Conservation (phyloP, 495 filamentous ascomycete species). For the Penicillium bialowiezense region DNA sequence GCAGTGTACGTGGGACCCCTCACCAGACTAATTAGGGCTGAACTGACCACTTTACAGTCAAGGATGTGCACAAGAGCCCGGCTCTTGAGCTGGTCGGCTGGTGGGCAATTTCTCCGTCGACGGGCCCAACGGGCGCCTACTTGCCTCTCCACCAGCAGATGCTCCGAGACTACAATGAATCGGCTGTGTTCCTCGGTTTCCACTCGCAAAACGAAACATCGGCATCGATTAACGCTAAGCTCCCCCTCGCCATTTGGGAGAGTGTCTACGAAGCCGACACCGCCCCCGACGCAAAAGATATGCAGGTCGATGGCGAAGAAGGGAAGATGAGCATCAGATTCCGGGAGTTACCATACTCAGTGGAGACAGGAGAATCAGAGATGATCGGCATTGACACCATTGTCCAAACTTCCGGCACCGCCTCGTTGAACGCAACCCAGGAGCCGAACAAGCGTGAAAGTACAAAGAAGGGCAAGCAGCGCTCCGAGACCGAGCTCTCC, state of each 20-base stretch:
- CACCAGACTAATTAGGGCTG: not conserved
- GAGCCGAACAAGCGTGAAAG: conserved; percentile 9
- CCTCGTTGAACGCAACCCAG: conserved; percentile 40
- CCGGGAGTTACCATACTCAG: conserved; percentile 75
- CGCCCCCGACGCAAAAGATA: conserved; percentile 55
- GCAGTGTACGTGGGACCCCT: conserved; percentile 62
- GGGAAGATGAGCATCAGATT: conserved; percentile 62
- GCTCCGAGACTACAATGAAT: conserved; percentile 73
- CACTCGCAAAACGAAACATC: conserved; percentile 56
- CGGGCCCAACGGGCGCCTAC: conserved; percentile 64
- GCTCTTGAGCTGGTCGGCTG: conserved; percentile 88
- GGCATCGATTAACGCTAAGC: conserved; percentile 62
- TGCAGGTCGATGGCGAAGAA: conserved; percentile 70
- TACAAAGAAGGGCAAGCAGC: conserved; percentile 37
- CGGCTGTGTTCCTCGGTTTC: conserved; percentile 82
- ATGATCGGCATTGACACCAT: conserved; percentile 96
- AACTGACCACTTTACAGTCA: conserved; percentile 53
- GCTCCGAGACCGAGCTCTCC: conserved; percentile 51
- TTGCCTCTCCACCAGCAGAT: conserved; percentile 76
- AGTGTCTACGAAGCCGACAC: conserved; percentile 69
- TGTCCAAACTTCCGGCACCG: conserved; percentile 76
- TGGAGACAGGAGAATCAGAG: conserved; percentile 93
- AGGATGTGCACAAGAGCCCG: conserved; percentile 81
- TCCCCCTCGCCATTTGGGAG: conserved; percentile 90
- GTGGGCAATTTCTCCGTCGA: conserved; percentile 78